These are phyloP conservation scores for Pseudopithomyces chartarum DNA, from an alignment of 2,329 filamentous ascomycete species.

Conservation along the genomic window DNA sequence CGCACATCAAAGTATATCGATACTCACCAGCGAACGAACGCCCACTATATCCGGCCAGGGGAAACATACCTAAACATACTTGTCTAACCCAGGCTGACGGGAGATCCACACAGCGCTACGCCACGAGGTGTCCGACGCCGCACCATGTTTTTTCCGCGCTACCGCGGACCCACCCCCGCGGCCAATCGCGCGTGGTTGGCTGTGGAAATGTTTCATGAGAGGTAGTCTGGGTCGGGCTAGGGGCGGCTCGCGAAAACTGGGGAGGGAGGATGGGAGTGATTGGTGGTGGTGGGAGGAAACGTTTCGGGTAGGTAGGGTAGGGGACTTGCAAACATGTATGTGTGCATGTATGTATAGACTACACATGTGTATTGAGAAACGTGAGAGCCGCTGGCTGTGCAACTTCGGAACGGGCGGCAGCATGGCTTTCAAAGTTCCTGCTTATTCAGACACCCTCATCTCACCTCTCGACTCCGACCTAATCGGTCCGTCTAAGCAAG, in stretches of 20 bases:
- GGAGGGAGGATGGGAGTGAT: neutral
- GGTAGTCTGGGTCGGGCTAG: slow-evolving; percentile 1
- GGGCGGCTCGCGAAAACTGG: slow-evolving; percentile 6
- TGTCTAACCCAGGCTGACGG: neutral
- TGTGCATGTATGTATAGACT: no score
- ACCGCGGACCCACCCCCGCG: neutral
- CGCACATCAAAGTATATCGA: neutral
- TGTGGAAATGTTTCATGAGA: neutral
- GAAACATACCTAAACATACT: neutral
- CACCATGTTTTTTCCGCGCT: neutral
- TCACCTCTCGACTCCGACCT: no score
- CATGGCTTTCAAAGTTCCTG: no score
- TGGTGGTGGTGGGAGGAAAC: no score
- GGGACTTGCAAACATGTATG: no score
- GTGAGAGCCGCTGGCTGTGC: no score
- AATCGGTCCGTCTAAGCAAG: neutral
- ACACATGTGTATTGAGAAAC: no score
- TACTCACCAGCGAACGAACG: neutral
- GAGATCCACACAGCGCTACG: slow-evolving; percentile 4
- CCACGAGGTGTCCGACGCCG: neutral
- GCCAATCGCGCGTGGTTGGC: neutral
- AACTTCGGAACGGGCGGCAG: no score
- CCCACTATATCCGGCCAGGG: neutral
- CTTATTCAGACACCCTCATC: no score
- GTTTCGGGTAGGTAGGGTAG: no score